Conservation (phyloP, 257 asterid genomes). For the Ballota nigra region DNA sequence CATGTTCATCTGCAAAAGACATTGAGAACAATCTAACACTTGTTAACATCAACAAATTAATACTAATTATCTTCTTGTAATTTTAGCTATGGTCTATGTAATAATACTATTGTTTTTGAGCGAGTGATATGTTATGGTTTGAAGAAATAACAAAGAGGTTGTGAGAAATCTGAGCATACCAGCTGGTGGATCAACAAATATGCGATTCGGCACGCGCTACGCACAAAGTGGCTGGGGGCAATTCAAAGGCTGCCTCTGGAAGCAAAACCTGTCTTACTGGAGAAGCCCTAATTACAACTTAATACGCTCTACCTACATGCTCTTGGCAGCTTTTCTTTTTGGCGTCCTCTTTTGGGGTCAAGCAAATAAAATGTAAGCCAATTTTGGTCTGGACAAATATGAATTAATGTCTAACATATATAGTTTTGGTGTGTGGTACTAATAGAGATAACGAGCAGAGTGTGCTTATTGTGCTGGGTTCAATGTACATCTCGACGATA, state of each 20-base stretch:
- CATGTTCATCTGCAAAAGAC: too few relatives aligned
- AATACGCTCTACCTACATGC: conserved; percentile 31
- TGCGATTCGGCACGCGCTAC: conserved; percentile 38
- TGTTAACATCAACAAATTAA: too few relatives aligned
- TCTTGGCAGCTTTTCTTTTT: conserved; percentile 29
- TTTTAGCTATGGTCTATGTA: too few relatives aligned
- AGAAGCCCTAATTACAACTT: conserved; percentile 45
- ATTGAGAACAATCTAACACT: too few relatives aligned
- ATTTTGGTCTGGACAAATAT: too few relatives aligned
- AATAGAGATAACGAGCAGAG: conserved; percentile 48
- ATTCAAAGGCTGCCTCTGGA: conserved; percentile 50
- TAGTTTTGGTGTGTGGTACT: not conserved
- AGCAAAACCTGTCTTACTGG: conserved; percentile 53
- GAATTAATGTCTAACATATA: too few relatives aligned
- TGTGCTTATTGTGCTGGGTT: conserved; percentile 44
- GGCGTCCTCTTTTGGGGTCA: conserved; percentile 39
- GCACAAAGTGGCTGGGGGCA: conserved; percentile 45
- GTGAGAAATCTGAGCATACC: conserved; percentile 35
- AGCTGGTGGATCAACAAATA: conserved; percentile 35
- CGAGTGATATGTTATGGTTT: too few relatives aligned
- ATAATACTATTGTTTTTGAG: too few relatives aligned
- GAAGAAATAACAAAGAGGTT: conserved; percentile 35
- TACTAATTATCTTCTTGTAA: too few relatives aligned
- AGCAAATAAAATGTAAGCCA: conserved; percentile 45
- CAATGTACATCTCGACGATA: conserved; percentile 33